Base-by-base conservation (phyloP, 441 rosid species). In the Breynia disticha region DNA sequence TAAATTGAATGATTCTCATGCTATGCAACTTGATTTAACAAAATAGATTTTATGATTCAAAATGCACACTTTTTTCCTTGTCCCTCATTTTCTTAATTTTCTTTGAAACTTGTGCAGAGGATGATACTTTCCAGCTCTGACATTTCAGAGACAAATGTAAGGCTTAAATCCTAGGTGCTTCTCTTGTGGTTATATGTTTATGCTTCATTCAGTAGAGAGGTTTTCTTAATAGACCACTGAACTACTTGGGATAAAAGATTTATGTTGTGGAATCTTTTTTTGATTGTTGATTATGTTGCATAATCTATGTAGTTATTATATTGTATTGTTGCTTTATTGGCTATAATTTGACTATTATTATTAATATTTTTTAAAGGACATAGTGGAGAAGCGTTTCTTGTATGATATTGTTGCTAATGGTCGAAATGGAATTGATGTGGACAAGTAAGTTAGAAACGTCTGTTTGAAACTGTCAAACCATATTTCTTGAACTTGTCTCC, bases 341-440 rank as follows among this genome's bases (percentile, higher is more conserved):
- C 35, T 28, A 28, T 28, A 28, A 28, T 1, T 28, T 9, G 28
- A 39, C 50, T 16, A 18, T 12, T 38, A 19, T 8, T 41, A 13
- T 41, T 55, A 16, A 45, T 17, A 57, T 32, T 19, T 55, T 52
- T 22, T 75, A 60, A 56, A 89, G 95, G 70, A 67, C 55, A 56
- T 68, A 21, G 65, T 43, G 47, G 95, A 80, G 70, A 90, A 87
- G 64, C 79, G 65, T 37, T 86, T 83, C 77, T 72, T 91, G 70
- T 86, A 85, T 76, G 98, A 91, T 63, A 83, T 91, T 71, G 98
- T 91, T 64, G 96, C 98, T 60, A 91, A 91, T 74, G 98, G 98
- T 62, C 82, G 89, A 62, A 91, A 86, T 72, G 96, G 98, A 67
- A 80, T 91, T 48, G 98, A 91, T 32, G 98, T 91, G 53, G 98